phyloP scores from a whole-genome alignment of 2,329 filamentous ascomycete genomes.

The Diaporthe vexans region DNA sequence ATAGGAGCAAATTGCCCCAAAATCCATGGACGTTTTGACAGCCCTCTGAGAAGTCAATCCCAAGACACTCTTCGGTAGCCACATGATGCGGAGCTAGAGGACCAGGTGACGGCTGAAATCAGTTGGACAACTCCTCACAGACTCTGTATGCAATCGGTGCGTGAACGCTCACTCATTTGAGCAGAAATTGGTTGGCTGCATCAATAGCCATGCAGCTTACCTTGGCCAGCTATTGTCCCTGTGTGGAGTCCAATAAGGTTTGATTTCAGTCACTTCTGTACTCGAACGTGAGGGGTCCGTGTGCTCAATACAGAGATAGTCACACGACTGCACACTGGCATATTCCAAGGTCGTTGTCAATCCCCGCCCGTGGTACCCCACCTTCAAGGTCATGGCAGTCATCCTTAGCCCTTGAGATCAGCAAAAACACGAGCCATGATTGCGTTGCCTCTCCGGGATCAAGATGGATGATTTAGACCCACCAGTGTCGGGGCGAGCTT shows the following conservation, averaged over 20 bases:
- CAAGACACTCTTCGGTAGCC: constrained; percentile 20
- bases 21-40: background rate
- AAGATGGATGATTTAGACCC: constrained; percentile 18
- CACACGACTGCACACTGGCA: background rate
- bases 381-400: constrained; percentile 8
- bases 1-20: background rate
- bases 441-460: constrained; percentile 6
- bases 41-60: background rate
- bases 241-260: constrained; percentile 20
- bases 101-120: constrained; percentile 24
- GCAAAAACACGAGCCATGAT: constrained; percentile 18
- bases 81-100: constrained; percentile 39
- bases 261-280: constrained; percentile 10
- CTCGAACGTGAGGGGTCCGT: background rate
- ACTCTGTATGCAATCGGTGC: background rate
- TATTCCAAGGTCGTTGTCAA: background rate
- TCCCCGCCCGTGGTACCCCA: background rate
- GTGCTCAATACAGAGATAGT: background rate
- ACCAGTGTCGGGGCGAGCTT: constrained; percentile 27
- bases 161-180: background rate
- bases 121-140: constrained; percentile 21
- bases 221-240: constrained; percentile 25
- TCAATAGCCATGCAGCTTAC: background rate
- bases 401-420: constrained; percentile 11
- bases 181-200: constrained; percentile 6